A percentile compares a stretch with the other conserved stretches of the same genome.
These are phyloP conservation scores for Cucumis hystrix DNA, from an alignment of 306 rosid genomes.

Conservation along the genomic window DNA sequence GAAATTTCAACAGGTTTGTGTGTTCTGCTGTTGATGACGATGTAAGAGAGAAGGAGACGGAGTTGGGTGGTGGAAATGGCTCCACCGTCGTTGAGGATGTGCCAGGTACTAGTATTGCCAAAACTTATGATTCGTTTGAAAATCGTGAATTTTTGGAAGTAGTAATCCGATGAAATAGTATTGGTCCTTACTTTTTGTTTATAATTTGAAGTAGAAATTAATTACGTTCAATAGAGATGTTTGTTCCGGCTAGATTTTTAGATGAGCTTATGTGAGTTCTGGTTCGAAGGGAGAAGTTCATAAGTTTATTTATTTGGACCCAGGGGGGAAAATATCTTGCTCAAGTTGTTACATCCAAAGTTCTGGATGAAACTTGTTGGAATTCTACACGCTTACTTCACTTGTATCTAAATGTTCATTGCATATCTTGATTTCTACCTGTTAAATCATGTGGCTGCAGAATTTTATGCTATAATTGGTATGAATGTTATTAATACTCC, in stretches of 20 bases:
- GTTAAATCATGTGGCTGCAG: background rate
- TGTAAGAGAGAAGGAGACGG: constrained; percentile 39
- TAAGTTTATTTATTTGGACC: background rate
- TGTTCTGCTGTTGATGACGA: constrained; percentile 73
- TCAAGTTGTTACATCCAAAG: background rate
- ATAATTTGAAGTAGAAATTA: background rate
- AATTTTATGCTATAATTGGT: constrained; percentile 2
- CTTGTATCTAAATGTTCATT: background rate
- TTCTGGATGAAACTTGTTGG: background rate
- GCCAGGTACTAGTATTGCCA: constrained; percentile 36
- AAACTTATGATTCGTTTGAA: background rate
- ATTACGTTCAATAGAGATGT: background rate
- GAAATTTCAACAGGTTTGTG: constrained; percentile 16
- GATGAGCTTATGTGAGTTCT: background rate
- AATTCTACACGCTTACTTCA: background rate
- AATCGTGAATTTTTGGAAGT: background rate
- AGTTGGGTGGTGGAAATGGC: constrained; percentile 25
- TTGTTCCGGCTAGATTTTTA: background rate
- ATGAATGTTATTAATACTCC: constrained; percentile 6
- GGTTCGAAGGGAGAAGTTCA: background rate
- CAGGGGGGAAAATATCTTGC: background rate
- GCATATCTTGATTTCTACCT: background rate
- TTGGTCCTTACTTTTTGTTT: background rate
- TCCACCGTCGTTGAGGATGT: constrained; percentile 51
- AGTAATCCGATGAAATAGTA: background rate